Evolutionary conservation across 2,329 filamentous ascomycete species (phyloP), one percentile per base, ranked within the genome.

Genomic region (Aspergillus ochraceoroseus): DNA sequence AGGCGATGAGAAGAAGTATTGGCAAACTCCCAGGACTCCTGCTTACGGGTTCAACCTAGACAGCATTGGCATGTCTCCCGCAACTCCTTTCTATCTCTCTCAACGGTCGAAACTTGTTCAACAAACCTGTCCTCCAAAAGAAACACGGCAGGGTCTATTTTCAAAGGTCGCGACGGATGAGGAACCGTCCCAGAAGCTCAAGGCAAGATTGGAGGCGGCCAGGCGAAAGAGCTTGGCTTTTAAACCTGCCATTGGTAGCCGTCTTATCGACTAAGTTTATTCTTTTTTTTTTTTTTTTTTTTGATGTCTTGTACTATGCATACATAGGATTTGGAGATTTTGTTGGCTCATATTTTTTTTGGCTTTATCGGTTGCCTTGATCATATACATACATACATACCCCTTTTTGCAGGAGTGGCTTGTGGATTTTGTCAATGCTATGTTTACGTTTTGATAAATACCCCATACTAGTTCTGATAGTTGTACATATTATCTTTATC

Each of bases 211-310:
- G 59, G 84, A 88, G 5, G 64, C 74, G 3, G 72, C 81, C 56
- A 77, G 89, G 54, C 76, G 86, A 58, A 88, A 80, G 70, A 77
- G 83, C 46, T 71, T 98, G 38, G 41, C 41, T 2, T 39, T 39
- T 15, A 43, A 43, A 18, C 41, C 41, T 20, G 22, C 25, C 14
- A 23, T 39, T 22, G 35, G 41, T 8, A 43, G 41, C 12, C 41
- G 25, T 14, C 35, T 43, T 20, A 27, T 39, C n/a, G 41, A 43
- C 19, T 43, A 33, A 19, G 13, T 12, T 12, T 13, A 13, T 23
- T 19, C 13, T 15, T 12, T 4, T 11, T 7, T 1, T 31, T 6
- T 31, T 15, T 6, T 22, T 14, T 23, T n/a, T 33, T 5, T n/a
- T n/a, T n/a, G n/a, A n/a, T n/a, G n/a, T n/a, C n/a, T 22, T 33